phyloP scores from a whole-genome alignment of 192 early-diverging fungal species.

The Linnemannia zychae region DNA sequence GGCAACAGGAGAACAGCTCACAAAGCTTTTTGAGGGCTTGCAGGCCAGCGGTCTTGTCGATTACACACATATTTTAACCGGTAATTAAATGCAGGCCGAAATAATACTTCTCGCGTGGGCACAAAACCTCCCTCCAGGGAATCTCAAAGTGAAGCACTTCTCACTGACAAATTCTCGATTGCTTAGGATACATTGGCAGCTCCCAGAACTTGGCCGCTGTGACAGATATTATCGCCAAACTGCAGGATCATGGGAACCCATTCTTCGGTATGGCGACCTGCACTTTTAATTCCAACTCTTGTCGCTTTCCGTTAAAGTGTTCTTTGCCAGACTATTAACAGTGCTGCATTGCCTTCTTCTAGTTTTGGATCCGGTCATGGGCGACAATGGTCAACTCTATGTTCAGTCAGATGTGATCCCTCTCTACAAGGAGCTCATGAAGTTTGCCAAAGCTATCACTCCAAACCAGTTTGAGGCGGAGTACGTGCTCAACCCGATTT shows the following conservation, averaged over 20 bases:
- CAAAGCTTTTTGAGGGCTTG: conserved; percentile 79
- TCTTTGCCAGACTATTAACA: not conserved
- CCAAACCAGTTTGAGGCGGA: conserved; percentile 95
- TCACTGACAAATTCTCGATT: not conserved
- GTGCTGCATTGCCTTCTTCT: not conserved
- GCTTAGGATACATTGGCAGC: conserved; percentile 85
- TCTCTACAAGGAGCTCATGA: conserved; percentile 79
- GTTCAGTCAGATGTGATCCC: conserved; percentile 83
- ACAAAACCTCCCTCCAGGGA: no score
- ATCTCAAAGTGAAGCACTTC: not conserved
- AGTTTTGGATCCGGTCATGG: conserved; percentile 92
- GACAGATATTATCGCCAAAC: conserved; percentile 63
- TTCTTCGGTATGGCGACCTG: conserved; percentile 70
- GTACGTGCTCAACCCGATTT: conserved; percentile 52
- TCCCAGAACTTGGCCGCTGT: conserved; percentile 72
- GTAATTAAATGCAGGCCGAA: conserved; percentile 37
- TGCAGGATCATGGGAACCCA: conserved; percentile 63
- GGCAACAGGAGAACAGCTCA: conserved; percentile 73
- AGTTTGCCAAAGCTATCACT: conserved; percentile 82
- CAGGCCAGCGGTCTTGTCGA: conserved; percentile 78
- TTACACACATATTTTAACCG: conserved; percentile 89
- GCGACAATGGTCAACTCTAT: conserved; percentile 89
- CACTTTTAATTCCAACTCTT: no score
- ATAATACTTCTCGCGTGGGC: conserved; percentile 2
- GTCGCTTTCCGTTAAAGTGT: not conserved